Conservation (phyloP, 805 yeast genomes). For the Kodamaea restingae region DNA sequence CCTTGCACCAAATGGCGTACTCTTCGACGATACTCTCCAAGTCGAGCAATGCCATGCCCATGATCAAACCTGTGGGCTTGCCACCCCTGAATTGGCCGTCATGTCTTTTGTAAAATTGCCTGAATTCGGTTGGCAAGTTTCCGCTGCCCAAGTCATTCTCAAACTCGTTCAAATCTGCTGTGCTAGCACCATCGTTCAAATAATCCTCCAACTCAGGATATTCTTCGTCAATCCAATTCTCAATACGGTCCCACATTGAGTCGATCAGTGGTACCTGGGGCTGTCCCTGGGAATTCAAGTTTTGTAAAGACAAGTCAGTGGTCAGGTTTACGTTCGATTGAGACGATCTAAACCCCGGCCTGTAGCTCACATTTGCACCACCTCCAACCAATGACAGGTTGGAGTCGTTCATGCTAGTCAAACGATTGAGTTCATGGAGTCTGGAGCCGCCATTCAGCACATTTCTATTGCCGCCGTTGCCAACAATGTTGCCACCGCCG, state of each 20-base stretch:
- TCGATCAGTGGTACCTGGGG: slow-evolving; percentile 46
- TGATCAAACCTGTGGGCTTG: slow-evolving; percentile 41
- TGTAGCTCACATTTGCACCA: slow-evolving; percentile 28
- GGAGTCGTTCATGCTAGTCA: slow-evolving; percentile 23
- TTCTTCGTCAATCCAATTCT: slow-evolving; percentile 41
- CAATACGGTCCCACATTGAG: slow-evolving; percentile 42
- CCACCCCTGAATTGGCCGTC: slow-evolving; percentile 46
- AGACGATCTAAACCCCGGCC: slow-evolving; percentile 44
- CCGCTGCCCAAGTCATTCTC: slow-evolving; percentile 43
- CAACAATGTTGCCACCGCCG: slow-evolving; percentile 8
- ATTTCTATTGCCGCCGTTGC: slow-evolving; percentile 7
- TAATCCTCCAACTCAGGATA: slow-evolving; percentile 44
- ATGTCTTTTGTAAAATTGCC: slow-evolving; percentile 43
- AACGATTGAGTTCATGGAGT: slow-evolving; percentile 32
- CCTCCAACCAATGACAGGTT: slow-evolving; percentile 24
- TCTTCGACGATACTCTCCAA: slow-evolving; percentile 41
- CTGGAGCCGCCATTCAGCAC: slow-evolving; percentile 24
- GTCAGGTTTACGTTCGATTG: slow-evolving; percentile 29
- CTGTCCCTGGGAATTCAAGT: slow-evolving; percentile 42
- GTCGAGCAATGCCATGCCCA: slow-evolving; percentile 42
- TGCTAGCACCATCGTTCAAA: slow-evolving; percentile 41
- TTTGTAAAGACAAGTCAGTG: slow-evolving; percentile 41
- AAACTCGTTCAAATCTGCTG: slow-evolving; percentile 45
- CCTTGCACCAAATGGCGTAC: slow-evolving; percentile 39
- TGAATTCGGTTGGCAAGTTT: slow-evolving; percentile 40